Base-by-base conservation (phyloP, 805 yeast species). In the Candida insectalens region DNA sequence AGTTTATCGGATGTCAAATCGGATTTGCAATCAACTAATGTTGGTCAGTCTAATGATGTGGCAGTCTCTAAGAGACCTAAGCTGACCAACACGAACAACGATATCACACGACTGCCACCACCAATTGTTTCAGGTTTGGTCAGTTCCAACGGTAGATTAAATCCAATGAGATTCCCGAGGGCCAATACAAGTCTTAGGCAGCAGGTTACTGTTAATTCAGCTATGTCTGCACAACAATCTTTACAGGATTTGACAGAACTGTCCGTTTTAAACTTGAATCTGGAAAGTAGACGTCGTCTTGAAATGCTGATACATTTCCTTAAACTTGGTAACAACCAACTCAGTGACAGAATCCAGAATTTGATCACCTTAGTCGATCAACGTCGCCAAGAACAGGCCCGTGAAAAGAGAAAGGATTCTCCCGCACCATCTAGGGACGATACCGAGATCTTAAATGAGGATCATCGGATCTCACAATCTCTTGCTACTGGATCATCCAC, bases 251-350 rank as follows among this genome's bases (percentile, higher is more conserved):
- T 59, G 14, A 59, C 52, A 30, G 60, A 58, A 25, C 40, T 59
- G 19, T 52, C 60, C 25, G 43, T 54, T 4, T 37, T 57, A 20
- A 59, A 59, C 38, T 32, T 59, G 4, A 55, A 51, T 36, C 67
- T 74, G 36, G 95, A 84, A 47, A 79, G 88, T 18, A 72, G 83
- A 39, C 77, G 78, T 43, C 68, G 88, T 42, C 51, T 87, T 30
- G 77, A 82, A 25, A 81, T 89, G 49, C 75, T 94, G 46, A 65
- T 88, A 30, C 88, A 85, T 44, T 65, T 88, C 34, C 62, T 87
- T 36, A 79, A 80, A 49, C 63, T 84, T 32, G 96, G 96, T 3
- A 87, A 84, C 48, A 74, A 73, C 36, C 84, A 80, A 46, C 65
- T 87, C 21, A 76, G 79, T 30, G 63, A 70, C 31, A 75, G 84